These are phyloP conservation scores for Populus tomentosa DNA, from an alignment of 441 rosid genomes.

Conservation along the genomic window DNA sequence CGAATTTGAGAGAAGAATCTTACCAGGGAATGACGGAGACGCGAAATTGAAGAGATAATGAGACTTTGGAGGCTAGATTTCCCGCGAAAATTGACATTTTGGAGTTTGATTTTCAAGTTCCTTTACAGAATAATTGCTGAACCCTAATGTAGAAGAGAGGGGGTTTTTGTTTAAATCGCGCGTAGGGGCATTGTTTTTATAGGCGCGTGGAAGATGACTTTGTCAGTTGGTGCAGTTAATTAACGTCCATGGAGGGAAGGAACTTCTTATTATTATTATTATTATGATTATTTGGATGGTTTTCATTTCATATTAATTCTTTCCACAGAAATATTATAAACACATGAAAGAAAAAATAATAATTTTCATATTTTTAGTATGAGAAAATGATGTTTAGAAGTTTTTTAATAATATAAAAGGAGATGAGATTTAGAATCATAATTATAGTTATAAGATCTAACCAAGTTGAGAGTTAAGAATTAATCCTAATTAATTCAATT, in stretches of 20 bases:
- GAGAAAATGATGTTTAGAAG: too few species aligned
- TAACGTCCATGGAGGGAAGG: background rate
- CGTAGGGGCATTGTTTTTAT: background rate
- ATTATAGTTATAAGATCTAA: too few species aligned
- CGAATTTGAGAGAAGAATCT: slow-evolving; percentile 9
- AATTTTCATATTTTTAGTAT: too few species aligned
- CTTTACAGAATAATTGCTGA: background rate
- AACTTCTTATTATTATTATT: background rate
- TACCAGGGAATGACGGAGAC: slow-evolving; percentile 33
- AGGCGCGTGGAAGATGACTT: background rate
- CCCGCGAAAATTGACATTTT: slow-evolving; percentile 31
- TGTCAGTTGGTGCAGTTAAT: background rate
- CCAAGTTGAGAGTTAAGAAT: too few species aligned
- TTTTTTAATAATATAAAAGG: too few species aligned
- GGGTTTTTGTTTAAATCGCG: background rate
- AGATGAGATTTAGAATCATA: too few species aligned
- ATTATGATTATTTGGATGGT: background rate
- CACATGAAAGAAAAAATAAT: too few species aligned
- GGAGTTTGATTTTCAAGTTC: slow-evolving; percentile 7
- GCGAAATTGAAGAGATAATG: slow-evolving; percentile 27
- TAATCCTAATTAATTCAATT: too few species aligned
- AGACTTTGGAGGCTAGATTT: slow-evolving; percentile 33
- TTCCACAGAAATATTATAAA: too few species aligned
- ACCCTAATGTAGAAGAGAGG: slow-evolving; percentile 15
- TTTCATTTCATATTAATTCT: background rate